Evolutionary conservation across 2,329 filamentous ascomycete genomes (phyloP), one percentile per base, ranked within the genome.

Genomic region (Didymella pinodella): DNA sequence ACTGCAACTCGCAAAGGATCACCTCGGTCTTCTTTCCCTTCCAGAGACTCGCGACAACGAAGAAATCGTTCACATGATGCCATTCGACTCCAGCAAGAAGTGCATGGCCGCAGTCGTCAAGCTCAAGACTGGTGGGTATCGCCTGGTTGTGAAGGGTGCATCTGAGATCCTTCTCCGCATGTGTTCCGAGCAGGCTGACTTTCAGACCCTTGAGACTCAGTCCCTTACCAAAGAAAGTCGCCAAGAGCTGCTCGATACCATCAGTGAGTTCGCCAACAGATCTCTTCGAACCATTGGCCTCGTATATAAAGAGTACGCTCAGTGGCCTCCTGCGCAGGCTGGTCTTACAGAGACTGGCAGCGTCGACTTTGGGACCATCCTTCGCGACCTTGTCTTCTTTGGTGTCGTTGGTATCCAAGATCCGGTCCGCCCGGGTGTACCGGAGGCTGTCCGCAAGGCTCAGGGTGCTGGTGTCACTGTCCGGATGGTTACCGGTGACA

Each of bases 401-500:
- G 94, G 94, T 61, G 86, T 98, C 48, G 91, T 97, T 64, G 92
- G 90, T 67, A 98, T 98, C 91, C 85, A 97, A 70, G 95, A 98
- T 75, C 95, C 95, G 65, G 94, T 95, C 67, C 91, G 95, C 38
- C 90, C 92, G 34, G 94, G 98, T 79, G 95, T 97, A 10, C 86
- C 90, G 50, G 84, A 83, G 44, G 93, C 94, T 53, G 95, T 98
- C 69, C 84, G 84, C 74, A 91, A 95, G 76, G 97, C 94, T 79
- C 91, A 90, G 79, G 86, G 90, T 63, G 95, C 95, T 62, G 94
- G 95, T 65, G 97, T 98, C 70, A 90, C 93, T 60, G 92, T 99
- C 48, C 92, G 97, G 68, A 93, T 99, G 67, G 96, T 99, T 77
- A 98, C 95, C 46, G 94, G 95, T 71, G 94, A 99, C 80, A 97